phyloP scores from a whole-genome alignment of 75 land plant species.

The Sequoiadendron giganteum region DNA sequence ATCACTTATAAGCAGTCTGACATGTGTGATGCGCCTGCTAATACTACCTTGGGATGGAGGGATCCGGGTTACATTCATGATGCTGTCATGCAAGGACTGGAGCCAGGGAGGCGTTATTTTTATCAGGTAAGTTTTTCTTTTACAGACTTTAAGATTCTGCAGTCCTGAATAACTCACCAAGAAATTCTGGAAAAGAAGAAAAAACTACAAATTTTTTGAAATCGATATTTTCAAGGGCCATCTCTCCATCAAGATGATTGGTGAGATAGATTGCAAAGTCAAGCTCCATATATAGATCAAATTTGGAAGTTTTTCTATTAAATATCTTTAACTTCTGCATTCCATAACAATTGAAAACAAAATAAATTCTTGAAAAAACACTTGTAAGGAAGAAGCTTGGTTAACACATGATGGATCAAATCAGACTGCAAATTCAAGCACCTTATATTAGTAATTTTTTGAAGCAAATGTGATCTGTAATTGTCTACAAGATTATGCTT shows the following conservation, averaged over 20 bases:
- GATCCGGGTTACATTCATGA: slow-evolving; percentile 81
- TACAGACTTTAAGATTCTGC: not conserved
- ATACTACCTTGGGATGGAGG: slow-evolving; percentile 74
- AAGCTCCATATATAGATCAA: too few relatives aligned
- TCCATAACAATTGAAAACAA: too few relatives aligned
- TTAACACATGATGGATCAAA: too few relatives aligned
- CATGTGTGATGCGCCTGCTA: slow-evolving; percentile 86
- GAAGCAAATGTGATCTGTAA: too few relatives aligned
- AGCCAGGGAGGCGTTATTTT: slow-evolving; percentile 60
- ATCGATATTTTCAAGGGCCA: not conserved
- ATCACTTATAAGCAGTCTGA: slow-evolving; percentile 57
- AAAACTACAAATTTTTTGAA: not conserved
- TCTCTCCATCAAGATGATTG: not conserved
- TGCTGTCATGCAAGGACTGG: slow-evolving; percentile 53
- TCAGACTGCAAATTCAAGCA: too few relatives aligned
- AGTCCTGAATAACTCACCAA: not conserved
- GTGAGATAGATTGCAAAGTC: not conserved
- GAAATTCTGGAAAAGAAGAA: not conserved
- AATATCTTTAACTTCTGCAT: too few relatives aligned
- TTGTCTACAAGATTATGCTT: too few relatives aligned
- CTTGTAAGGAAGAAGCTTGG: too few relatives aligned
- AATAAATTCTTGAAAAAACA: too few relatives aligned
- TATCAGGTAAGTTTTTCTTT: slow-evolving; percentile 52
- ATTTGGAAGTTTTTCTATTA: too few relatives aligned
- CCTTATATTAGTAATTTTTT: too few relatives aligned